Evolutionary conservation across 2,329 filamentous ascomycete genomes (phyloP), one percentile per base, ranked within the genome.

Genomic region (Didymella exigua): DNA sequence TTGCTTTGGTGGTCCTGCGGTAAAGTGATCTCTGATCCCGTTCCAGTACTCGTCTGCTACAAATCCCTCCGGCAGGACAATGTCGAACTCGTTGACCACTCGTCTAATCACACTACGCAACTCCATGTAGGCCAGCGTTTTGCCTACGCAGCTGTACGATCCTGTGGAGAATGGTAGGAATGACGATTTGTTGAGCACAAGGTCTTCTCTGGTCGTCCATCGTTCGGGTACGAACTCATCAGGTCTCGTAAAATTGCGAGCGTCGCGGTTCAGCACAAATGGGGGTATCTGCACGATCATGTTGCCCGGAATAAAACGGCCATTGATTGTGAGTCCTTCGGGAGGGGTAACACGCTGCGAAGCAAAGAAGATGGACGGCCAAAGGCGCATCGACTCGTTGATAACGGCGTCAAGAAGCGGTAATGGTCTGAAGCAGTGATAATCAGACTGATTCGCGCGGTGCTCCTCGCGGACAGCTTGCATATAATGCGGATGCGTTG

Each of bases 161-260:
- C 88, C 88, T 42, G 89, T 77, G 23, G 82, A 85, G 62, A 90
- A 90, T 1, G 90, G 87, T 52, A 86, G 89, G 72, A 89, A 92
- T 0, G 89, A 89, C 30, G 79, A 40, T 31, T 51, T 64, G 23
- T 65, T 60, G 1, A 60, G 36, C 3, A 68, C 49, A 16, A 69
- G 36, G 3, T 67, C 63, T 4, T 61, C 58, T 3, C 29, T 49
- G 7, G 53, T 59, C 0, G 59, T 67, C 67, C 67, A 69, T 3
- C 63, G 49, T 42, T 69, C 65, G 4, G 66, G 67, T 11, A 72
- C 37, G 37, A 72, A 72, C 0, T 66, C 57, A 26, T 67, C 51
- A 1, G 68, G 62, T 5, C 42, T 19, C 2, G 46, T 54, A 36
- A 71, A 72, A 34, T 62, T 61, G 4, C 63, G 44, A 8, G 61